Conservation (phyloP, 2,329 filamentous ascomycete genomes). For the Raffaelea ambrosiae region DNA sequence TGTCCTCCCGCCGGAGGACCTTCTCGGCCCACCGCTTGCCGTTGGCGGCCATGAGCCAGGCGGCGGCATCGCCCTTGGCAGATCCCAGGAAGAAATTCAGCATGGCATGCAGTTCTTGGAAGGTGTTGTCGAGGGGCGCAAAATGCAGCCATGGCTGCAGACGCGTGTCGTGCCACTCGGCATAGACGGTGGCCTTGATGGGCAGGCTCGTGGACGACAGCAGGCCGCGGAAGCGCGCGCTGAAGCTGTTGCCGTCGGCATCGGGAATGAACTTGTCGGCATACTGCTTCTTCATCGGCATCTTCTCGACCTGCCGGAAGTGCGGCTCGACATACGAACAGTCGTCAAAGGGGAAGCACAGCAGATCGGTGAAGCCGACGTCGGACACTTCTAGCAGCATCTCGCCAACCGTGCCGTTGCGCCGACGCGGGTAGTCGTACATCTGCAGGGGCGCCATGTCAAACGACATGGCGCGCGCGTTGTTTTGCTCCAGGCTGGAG, state of each 20-base stretch:
- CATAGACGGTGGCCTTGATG: constrained; percentile 64
- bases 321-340: constrained; percentile 31
- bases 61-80: constrained; percentile 41
- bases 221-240: constrained; percentile 54
- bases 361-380: constrained; percentile 32
- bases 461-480: constrained; percentile 35
- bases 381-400: constrained; percentile 32
- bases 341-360: constrained; percentile 25
- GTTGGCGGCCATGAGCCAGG: constrained; percentile 47
- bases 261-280: constrained; percentile 60
- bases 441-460: constrained; percentile 31
- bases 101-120: constrained; percentile 56
- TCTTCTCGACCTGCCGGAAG: constrained; percentile 21
- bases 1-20: constrained; percentile 56
- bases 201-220: constrained; percentile 55
- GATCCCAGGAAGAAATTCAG: constrained; percentile 53
- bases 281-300: constrained; percentile 41
- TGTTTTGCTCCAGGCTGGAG: constrained; percentile 32
- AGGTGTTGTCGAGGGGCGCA: constrained; percentile 61
- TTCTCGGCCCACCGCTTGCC: constrained; percentile 54
- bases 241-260: constrained; percentile 61
- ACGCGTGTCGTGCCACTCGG: constrained; percentile 67
- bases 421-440: constrained; percentile 32
- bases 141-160: constrained; percentile 66
- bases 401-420: constrained; percentile 26